These are phyloP conservation scores for Cicer yamashitae DNA, from an alignment of 306 rosid species.

Conservation along the genomic window DNA sequence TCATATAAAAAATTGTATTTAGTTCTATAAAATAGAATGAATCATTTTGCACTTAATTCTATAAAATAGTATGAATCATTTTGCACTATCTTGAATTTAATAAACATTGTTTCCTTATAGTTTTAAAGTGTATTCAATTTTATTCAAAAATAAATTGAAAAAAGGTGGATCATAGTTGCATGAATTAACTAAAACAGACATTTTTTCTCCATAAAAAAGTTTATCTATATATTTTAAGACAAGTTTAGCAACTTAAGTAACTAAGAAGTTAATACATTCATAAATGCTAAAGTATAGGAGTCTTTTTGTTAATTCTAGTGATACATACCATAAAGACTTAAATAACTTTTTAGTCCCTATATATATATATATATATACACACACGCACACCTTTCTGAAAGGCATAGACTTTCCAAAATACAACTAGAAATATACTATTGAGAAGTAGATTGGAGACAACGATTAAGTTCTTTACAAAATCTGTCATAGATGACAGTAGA, in stretches of 20 bases:
- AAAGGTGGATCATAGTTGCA: neutral
- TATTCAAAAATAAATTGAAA: neutral
- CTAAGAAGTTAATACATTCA: neutral
- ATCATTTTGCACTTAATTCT: neutral
- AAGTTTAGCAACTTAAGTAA: neutral
- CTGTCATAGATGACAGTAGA: neutral
- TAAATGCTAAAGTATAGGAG: neutral
- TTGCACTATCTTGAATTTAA: neutral
- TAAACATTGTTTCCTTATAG: neutral
- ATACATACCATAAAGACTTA: neutral
- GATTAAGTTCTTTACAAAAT: too few relatives aligned
- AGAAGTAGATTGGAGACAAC: neutral
- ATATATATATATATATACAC: too few relatives aligned
- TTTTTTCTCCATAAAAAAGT: constrained; percentile 3
- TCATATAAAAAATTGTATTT: constrained; percentile 25
- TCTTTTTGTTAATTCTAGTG: neutral
- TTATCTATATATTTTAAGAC: neutral
- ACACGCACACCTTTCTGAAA: too few relatives aligned
- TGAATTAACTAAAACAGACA: constrained; percentile 8
- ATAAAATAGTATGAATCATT: neutral
- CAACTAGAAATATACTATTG: neutral
- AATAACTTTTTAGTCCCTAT: neutral
- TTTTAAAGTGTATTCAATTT: neutral
- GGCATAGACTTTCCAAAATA: neutral
- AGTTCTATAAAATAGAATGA: neutral